These are phyloP conservation scores for Candida maris DNA, from an alignment of 805 yeast species.

Conservation along the genomic window DNA sequence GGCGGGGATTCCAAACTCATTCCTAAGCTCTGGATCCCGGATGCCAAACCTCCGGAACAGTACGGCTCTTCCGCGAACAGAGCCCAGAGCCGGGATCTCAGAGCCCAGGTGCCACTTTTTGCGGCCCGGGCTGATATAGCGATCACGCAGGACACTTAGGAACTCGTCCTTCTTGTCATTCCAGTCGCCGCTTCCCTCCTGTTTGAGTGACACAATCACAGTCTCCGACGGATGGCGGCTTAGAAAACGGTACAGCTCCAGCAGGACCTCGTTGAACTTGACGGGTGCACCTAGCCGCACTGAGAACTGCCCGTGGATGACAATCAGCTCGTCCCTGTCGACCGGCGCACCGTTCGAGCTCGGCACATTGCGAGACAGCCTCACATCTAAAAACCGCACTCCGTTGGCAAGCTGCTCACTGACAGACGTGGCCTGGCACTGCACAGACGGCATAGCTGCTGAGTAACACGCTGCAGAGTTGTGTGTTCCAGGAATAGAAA, in stretches of 20 bases:
- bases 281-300: slow-evolving; percentile 57
- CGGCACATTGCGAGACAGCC: slow-evolving; percentile 57
- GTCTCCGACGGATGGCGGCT: slow-evolving; percentile 51
- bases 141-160: slow-evolving; percentile 55
- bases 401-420: slow-evolving; percentile 65
- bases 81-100: slow-evolving; percentile 55
- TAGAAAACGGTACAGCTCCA: slow-evolving; percentile 58
- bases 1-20: slow-evolving; percentile 62
- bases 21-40: slow-evolving; percentile 36
- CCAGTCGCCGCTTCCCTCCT: slow-evolving; percentile 71
- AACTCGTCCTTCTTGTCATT: slow-evolving; percentile 61
- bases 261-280: slow-evolving; percentile 47
- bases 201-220: slow-evolving; percentile 65
- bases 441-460: slow-evolving; percentile 70
- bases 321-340: slow-evolving; percentile 50
- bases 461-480: slow-evolving; percentile 70
- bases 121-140: slow-evolving; percentile 46
- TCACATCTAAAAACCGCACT: slow-evolving; percentile 68
- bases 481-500: slow-evolving; percentile 83
- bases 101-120: slow-evolving; percentile 59
- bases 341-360: slow-evolving; percentile 37
- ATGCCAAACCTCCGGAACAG: slow-evolving; percentile 73
- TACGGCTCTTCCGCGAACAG: slow-evolving; percentile 62
- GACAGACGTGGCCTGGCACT: slow-evolving; percentile 64
- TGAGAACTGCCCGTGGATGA: slow-evolving; percentile 75